Base-by-base conservation (phyloP, 2,329 filamentous ascomycete genomes). In the Trichoderma sp. region DNA sequence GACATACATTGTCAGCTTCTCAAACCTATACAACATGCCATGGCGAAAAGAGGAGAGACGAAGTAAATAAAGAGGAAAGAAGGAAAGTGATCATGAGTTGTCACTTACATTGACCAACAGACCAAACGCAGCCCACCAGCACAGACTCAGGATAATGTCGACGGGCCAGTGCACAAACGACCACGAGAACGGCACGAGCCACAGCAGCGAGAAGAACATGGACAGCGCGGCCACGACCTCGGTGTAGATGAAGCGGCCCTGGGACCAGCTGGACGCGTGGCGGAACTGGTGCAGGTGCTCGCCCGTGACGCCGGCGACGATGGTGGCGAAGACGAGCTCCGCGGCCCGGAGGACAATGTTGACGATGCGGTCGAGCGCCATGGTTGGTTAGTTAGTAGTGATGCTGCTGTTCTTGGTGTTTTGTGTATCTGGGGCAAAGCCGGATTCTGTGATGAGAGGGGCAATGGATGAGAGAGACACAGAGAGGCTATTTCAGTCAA, bases 221-320 rank as follows among this genome's bases (percentile, higher is more conserved):
- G 88, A 86, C 19, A 93, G 72, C 21, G 82, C 88, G 3, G 91
- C 88, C 45, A 93, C 82, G 19, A 91, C 85, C 72, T 90, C 85
- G 52, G 89, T 85, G 80, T 92, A 93, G 77, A 93, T 91, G 79
- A 89, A 88, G 64, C 90, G 87, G 43, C 83, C 87, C 10, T 75
- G 72, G 45, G 84, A 78, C 82, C 85, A 88, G 66, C 80, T 76
- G 61, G 81, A 80, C 43, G 80, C 75, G 58, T 79, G 65, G 60
- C 78, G 67, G 58, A 79, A 78, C 3, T 77, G 69, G 73, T 87
- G 82, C 28, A 93, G 84, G 74, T 89, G 90, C 69, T 85, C 75
- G 59, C 88, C 89, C 66, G 88, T 86, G 67, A 92, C 81, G 67
- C 89, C 90, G 26, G 88, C 87, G 59, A 92, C 87, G 67, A 92